These are phyloP conservation scores for Odontarrhena argentea DNA, from an alignment of 345 rosid species.

Conservation along the genomic window DNA sequence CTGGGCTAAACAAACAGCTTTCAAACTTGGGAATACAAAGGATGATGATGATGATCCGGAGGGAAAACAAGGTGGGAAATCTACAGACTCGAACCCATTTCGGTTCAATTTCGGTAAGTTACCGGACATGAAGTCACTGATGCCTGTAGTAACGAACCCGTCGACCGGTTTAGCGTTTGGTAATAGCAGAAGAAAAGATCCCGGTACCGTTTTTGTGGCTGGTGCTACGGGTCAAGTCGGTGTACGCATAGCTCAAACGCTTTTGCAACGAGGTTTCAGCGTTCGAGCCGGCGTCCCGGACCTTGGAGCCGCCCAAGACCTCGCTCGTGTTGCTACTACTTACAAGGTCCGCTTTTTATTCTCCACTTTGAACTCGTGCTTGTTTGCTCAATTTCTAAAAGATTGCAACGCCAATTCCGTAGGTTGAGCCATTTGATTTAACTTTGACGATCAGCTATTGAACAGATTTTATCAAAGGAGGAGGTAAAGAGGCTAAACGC, in stretches of 20 bases:
- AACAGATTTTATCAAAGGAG: conserved; percentile 80
- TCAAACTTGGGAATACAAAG: conserved; percentile 54
- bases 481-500: conserved; percentile 83
- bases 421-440: conserved; percentile 21
- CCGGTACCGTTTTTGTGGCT: conserved; percentile 83
- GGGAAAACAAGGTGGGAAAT: conserved; percentile 41
- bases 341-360: conserved; percentile 65
- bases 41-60: conserved; percentile 38
- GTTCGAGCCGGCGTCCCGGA: conserved; percentile 93
- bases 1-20: conserved; percentile 59
- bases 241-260: conserved; percentile 67
- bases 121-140: conserved; percentile 61
- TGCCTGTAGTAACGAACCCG: conserved; percentile 56
- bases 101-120: conserved; percentile 61
- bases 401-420: too few relatives aligned
- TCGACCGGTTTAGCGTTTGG: conserved; percentile 64
- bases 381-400: background rate
- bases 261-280: conserved; percentile 76
- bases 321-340: conserved; percentile 76
- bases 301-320: conserved; percentile 80
- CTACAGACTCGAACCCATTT: conserved; percentile 56
- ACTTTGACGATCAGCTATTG: conserved; percentile 16
- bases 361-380: background rate
- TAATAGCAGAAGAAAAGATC: conserved; percentile 65
- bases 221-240: conserved; percentile 97